Evolutionary conservation across 108 stramenopile genomes (phyloP), one percentile per base, ranked within the genome.

Genomic region (Schizochytrium sp.): DNA sequence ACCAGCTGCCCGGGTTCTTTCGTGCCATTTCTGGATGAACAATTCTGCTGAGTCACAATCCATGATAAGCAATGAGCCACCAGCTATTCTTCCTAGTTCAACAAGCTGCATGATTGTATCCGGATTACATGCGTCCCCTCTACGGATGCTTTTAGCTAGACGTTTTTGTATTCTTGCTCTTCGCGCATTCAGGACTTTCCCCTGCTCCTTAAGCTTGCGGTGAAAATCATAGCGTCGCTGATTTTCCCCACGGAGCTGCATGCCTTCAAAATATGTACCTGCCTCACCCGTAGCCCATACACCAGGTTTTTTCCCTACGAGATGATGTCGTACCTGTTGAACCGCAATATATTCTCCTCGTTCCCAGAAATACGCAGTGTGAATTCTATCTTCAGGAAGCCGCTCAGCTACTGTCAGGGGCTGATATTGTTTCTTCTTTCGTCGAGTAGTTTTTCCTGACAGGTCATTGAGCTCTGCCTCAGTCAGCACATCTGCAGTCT

Each of bases 311-410:
- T 83, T 83, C 5, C 76, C 76, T 38, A 46, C 12, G 8, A 55
- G 76, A 0, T 83, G 50, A 40, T 83, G 76, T 1, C 76, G 47
- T 38, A 55, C 50, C 47, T 83, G 76, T 53, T 83, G 76, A 17
- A 83, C 53, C 8, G 76, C 76, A 83, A 83, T 83, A 53, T 83
- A 83, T 53, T 83, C 76, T 46, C 76, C 76, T 5, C 76, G 47
- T 38, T 83, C 76, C 76, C 76, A 83, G 40, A 55, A 83, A 53
- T 40, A 83, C 5, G 76, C 76, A 7, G 76, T 83, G 76, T 83
- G 76, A 50, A 83, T 47, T 28, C 76, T 56, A 17, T 13, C 38
- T 53, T 83, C 76, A 13, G 76, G 5, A n/a, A 83, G 76, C 50
- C 47, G 47, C 53, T 83, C 76, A 5, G 76, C 76, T 10, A 38